phyloP scores from a whole-genome alignment of 805 yeast genomes.

The Kazachstania africana region DNA sequence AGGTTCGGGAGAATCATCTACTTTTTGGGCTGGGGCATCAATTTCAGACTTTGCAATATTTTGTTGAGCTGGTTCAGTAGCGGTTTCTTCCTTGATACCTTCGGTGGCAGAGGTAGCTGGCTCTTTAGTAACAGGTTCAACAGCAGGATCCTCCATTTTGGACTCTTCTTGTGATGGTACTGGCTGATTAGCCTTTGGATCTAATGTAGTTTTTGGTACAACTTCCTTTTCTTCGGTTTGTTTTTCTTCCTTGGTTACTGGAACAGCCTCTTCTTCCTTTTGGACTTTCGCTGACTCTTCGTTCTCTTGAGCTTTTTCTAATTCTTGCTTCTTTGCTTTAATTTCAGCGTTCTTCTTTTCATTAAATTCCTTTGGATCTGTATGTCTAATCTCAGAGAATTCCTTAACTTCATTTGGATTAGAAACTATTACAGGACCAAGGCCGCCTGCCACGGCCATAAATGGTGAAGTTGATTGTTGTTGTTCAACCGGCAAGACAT shows the following conservation, averaged over 20 bases:
- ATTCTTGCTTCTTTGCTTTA: slow-evolving; percentile 6
- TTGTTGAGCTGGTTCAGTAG: too few relatives aligned
- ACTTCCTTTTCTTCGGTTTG: neutral
- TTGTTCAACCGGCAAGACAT: slow-evolving; percentile 34
- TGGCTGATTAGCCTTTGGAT: slow-evolving; percentile 3
- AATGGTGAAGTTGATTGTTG: slow-evolving; percentile 26
- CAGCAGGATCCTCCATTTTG: neutral
- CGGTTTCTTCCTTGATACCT: neutral
- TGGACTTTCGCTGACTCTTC: too few relatives aligned
- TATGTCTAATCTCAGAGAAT: slow-evolving; percentile 44
- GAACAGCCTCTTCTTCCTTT: neutral
- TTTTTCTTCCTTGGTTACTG: neutral
- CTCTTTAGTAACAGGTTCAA: neutral
- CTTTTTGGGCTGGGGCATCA: too few relatives aligned
- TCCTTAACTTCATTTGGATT: slow-evolving; percentile 57
- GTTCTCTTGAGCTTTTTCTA: too few relatives aligned
- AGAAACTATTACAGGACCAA: slow-evolving; percentile 47
- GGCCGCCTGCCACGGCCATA: slow-evolving; percentile 44
- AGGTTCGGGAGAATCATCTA: neutral
- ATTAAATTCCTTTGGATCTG: slow-evolving; percentile 49
- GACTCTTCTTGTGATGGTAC: neutral
- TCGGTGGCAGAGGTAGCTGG: neutral
- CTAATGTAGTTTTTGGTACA: neutral
- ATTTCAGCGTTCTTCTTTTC: slow-evolving; percentile 25
- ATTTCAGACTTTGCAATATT: too few relatives aligned